These are phyloP conservation scores for Penicillium bialowiezense DNA, from an alignment of 495 filamentous ascomycete species.

Conservation along the genomic window DNA sequence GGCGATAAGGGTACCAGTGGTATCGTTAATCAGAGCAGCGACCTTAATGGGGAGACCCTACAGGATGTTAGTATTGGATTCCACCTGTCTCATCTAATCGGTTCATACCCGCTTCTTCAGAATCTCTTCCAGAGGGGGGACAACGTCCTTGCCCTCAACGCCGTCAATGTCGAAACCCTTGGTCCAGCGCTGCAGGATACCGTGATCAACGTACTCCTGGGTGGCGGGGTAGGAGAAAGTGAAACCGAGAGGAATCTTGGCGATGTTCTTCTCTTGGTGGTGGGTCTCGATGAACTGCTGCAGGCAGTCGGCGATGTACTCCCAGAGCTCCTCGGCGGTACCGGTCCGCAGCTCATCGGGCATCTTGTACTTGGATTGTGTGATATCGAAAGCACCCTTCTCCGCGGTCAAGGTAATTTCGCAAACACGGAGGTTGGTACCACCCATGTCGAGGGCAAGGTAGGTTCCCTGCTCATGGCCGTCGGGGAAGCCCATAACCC, in stretches of 20 bases:
- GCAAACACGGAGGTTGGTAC: conserved; percentile 96
- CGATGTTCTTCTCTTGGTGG: conserved; percentile 64
- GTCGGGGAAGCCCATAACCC: conserved; percentile 92
- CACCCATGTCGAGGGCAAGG: conserved; percentile 95
- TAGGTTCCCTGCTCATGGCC: conserved; percentile 88
- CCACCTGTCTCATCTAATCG: neutral
- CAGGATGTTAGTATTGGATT: conserved; percentile 1
- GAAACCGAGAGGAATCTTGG: conserved; percentile 80
- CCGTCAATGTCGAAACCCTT: conserved; percentile 98
- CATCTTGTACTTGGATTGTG: conserved; percentile 97
- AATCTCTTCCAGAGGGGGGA: conserved; percentile 86
- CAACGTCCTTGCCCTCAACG: conserved; percentile 92
- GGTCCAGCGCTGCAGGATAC: conserved; percentile 94
- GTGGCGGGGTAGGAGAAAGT: conserved; percentile 98
- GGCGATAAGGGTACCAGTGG: conserved; percentile 97
- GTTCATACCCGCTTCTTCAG: conserved; percentile 69
- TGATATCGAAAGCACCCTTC: conserved; percentile 96
- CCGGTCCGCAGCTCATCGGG: conserved; percentile 94
- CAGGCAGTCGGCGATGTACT: conserved; percentile 95
- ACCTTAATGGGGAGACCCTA: conserved; percentile 91
- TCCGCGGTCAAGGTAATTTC: conserved; percentile 88
- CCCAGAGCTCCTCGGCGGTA: conserved; percentile 89
- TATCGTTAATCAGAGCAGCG: conserved; percentile 93
- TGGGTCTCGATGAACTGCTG: conserved; percentile 94
- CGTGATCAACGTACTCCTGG: conserved; percentile 95